Base-by-base conservation (phyloP, 495 filamentous ascomycete genomes). In the Symbiotaphrina buchneri region DNA sequence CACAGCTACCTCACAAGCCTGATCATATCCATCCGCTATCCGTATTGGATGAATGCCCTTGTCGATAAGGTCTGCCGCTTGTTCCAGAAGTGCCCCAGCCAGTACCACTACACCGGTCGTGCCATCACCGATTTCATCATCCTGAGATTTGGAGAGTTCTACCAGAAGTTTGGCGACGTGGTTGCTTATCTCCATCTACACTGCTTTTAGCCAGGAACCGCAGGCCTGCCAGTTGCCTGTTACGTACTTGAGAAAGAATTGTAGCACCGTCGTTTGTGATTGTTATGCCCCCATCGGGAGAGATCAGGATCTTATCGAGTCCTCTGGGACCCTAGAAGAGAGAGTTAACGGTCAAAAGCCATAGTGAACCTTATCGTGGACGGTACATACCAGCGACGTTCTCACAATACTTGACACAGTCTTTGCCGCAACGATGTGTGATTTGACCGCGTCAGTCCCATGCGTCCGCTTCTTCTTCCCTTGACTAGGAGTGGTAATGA, bases 201-300 rank as follows among this genome's bases (percentile, higher is more conserved):
- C 14, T 21, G 27, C 6, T n/a, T 19, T 1, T 10, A 25, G 22
- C 13, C 13, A 25, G 22, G 13, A 25, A 8, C 13, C n/a, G n/a
- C n/a, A n/a, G n/a, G n/a, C n/a, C n/a, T n/a, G n/a, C n/a, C n/a
- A n/a, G n/a, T n/a, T n/a, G 22, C 13, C 6, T 10, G 10, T 21
- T 10, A 41, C 56, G 42, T 51, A 71, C 68, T 56, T 94, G 87
- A 39, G 72, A 66, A 36, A 99, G 59, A 40, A 99, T 99, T 4
- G 87, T 99, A 33, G 87, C 87, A 45, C 87, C 87, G 61, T 99
- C 87, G 49, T 99, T 99, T 35, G 87, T 99, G 28, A 99, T 84
- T 25, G 87, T 99, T 51, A 99, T 99, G 54, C 95, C 87, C 47
- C 87, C 87, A 52, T 99, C 87, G 19, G 87, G 80, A 27, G 87